Conservation (phyloP, 306 rosid species). For the Castanea crenata region DNA sequence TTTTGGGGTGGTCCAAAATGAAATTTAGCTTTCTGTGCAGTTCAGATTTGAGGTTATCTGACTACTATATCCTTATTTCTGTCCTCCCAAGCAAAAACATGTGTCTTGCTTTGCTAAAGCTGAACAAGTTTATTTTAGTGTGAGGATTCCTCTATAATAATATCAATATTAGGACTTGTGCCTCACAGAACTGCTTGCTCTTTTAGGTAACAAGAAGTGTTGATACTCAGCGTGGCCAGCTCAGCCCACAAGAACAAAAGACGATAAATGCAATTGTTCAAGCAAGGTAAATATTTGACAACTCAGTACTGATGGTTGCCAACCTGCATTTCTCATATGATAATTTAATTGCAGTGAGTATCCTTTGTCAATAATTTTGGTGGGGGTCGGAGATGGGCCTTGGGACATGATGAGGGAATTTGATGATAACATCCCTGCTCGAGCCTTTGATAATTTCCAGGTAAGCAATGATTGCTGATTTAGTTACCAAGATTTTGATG, state of each 20-base stretch:
- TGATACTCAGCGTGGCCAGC: slow-evolving; percentile 59
- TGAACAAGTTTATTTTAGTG: neutral
- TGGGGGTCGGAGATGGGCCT: slow-evolving; percentile 97
- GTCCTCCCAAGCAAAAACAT: neutral
- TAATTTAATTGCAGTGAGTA: slow-evolving; percentile 51
- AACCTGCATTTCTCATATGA: slow-evolving; percentile 24
- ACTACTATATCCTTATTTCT: neutral
- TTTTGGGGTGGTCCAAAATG: neutral
- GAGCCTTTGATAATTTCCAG: slow-evolving; percentile 88
- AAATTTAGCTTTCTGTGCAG: neutral
- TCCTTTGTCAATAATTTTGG: slow-evolving; percentile 81
- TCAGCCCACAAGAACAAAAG: slow-evolving; percentile 74
- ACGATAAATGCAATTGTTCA: slow-evolving; percentile 83
- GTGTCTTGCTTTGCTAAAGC: neutral
- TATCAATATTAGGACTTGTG: neutral
- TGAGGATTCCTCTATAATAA: neutral
- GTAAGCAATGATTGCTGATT: slow-evolving; percentile 33
- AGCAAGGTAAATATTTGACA: slow-evolving; percentile 63
- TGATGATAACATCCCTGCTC: slow-evolving; percentile 82
- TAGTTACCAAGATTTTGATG: neutral
- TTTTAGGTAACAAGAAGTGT: slow-evolving; percentile 80
- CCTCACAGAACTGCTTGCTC: slow-evolving; percentile 6
- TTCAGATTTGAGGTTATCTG: neutral
- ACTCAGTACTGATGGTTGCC: slow-evolving; percentile 8
- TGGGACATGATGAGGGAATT: slow-evolving; percentile 93